These are phyloP conservation scores for Diaporthe sp. DNA, from an alignment of 2,329 filamentous ascomycete species.

Conservation along the genomic window DNA sequence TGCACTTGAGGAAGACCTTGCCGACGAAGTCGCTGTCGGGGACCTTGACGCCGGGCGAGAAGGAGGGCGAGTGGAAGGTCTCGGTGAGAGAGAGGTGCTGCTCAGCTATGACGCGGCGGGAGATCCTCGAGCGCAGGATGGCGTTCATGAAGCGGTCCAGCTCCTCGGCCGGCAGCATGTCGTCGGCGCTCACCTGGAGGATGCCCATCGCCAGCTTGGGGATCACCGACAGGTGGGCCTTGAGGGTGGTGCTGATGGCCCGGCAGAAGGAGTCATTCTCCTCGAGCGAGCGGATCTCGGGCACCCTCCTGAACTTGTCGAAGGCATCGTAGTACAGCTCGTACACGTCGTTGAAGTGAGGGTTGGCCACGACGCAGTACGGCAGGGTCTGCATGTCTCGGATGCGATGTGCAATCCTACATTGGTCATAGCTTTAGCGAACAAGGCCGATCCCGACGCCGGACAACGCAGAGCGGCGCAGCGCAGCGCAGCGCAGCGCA, in stretches of 20 bases:
- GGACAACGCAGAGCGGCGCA: background rate
- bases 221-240: constrained; percentile 92
- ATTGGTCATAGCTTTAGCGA: constrained; percentile 26
- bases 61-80: constrained; percentile 91
- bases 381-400: constrained; percentile 97
- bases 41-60: constrained; percentile 82
- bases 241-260: constrained; percentile 82
- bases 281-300: constrained; percentile 85
- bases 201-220: constrained; percentile 96
- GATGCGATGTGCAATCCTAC: constrained; percentile 89
- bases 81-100: constrained; percentile 96
- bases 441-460: background rate
- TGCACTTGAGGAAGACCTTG: constrained; percentile 94
- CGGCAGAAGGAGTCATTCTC: constrained; percentile 93
- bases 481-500: background rate
- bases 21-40: constrained; percentile 88
- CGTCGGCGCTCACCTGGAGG: constrained; percentile 79
- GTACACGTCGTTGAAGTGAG: constrained; percentile 94
- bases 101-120: constrained; percentile 94
- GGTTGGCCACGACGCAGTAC: constrained; percentile 96
- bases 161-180: constrained; percentile 82
- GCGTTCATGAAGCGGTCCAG: constrained; percentile 97
- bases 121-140: constrained; percentile 91
- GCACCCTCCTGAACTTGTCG: constrained; percentile 86
- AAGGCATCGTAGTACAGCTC: constrained; percentile 98